Percentiles rank a stretch among this genome's conserved stretches.
These are phyloP conservation scores for Amanita pseudoporphyria DNA, from an alignment of 768 basidiomycete genomes.

Conservation along the genomic window DNA sequence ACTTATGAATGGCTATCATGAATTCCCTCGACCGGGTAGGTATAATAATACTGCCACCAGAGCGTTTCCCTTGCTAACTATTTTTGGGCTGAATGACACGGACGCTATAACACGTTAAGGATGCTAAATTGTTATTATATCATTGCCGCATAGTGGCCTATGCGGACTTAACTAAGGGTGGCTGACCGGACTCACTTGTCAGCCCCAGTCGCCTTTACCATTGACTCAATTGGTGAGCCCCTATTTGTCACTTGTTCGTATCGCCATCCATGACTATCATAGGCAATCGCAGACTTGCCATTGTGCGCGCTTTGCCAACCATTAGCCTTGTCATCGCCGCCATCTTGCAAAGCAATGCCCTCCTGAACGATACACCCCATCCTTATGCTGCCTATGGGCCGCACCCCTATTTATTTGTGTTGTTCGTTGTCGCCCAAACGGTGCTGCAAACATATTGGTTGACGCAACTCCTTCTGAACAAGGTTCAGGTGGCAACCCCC, in stretches of 20 bases:
- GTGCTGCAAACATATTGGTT: constrained; percentile 4
- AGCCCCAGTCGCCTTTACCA: too few relatives aligned
- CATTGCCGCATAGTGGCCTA: too few relatives aligned
- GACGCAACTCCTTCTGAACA: neutral
- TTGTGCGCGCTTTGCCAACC: neutral
- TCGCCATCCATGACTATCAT: neutral
- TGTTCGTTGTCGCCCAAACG: constrained; percentile 1
- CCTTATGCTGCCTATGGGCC: constrained; percentile 2
- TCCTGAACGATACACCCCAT: neutral
- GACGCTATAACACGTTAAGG: too few relatives aligned
- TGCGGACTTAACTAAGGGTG: too few relatives aligned
- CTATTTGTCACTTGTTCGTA: neutral
- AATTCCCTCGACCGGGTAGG: too few relatives aligned
- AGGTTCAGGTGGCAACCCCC: neutral
- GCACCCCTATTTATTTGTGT: neutral
- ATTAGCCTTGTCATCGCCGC: neutral
- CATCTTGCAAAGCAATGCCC: neutral
- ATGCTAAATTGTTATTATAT: too few relatives aligned
- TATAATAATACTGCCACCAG: too few relatives aligned
- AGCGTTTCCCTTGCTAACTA: too few relatives aligned
- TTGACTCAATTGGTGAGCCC: too few relatives aligned
- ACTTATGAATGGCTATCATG: too few relatives aligned
- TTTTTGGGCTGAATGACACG: too few relatives aligned
- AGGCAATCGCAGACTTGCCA: neutral
- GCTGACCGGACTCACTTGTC: too few relatives aligned